Evolutionary conservation across 2,329 filamentous ascomycete genomes (phyloP).

Genomic region (Aureobasidium sp.): DNA sequence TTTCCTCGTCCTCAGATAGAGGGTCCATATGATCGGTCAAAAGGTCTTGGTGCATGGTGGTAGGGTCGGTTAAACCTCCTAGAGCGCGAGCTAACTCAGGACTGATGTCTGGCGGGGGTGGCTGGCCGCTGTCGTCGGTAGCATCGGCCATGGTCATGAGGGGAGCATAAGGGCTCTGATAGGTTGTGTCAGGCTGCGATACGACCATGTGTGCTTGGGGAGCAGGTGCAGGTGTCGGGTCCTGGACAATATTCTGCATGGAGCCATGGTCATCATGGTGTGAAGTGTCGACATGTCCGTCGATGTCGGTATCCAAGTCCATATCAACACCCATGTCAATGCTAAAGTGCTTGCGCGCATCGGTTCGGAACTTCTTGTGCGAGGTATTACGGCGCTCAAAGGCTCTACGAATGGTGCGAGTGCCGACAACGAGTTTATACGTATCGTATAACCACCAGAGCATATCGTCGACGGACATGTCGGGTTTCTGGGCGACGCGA

Average conservation of each 20-base stretch:
- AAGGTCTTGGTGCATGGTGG: conserved; percentile 7
- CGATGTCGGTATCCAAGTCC: neutral
- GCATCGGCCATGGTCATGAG: conserved; percentile 18
- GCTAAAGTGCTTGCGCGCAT: conserved; percentile 16
- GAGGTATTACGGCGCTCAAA: conserved; percentile 23
- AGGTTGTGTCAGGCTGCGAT: conserved; percentile 14
- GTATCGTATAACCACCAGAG: conserved; percentile 30
- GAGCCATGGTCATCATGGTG: neutral
- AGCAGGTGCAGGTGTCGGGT: neutral
- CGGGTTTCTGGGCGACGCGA: conserved; percentile 26
- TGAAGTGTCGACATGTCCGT: neutral
- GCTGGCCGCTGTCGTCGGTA: conserved; percentile 13
- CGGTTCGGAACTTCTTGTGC: conserved; percentile 20
- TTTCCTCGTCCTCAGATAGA: conserved; percentile 27
- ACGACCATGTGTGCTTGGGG: neutral
- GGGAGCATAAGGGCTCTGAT: conserved; percentile 27
- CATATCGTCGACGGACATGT: conserved; percentile 29
- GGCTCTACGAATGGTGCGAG: conserved; percentile 28
- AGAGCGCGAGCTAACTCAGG: conserved; percentile 11
- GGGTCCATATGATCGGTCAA: conserved; percentile 13
- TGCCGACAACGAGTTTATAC: conserved; percentile 28
- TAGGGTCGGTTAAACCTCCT: neutral
- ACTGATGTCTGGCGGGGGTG: conserved; percentile 14
- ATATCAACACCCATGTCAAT: neutral
- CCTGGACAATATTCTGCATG: conserved; percentile 14